phyloP scores from a whole-genome alignment of 106 monocot species.

The Acanthochlamys bracteata region DNA sequence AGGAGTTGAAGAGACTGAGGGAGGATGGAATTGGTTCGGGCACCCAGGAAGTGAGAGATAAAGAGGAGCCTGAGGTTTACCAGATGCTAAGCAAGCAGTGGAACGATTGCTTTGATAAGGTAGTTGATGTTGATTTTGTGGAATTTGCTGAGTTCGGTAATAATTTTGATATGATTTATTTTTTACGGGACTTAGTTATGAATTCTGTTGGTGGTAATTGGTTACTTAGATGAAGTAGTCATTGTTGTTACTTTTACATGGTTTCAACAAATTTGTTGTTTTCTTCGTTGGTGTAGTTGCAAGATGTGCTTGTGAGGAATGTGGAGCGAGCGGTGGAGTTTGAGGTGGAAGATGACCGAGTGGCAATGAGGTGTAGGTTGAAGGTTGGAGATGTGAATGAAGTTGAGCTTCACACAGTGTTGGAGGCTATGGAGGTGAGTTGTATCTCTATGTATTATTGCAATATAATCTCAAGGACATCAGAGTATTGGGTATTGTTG shows the following conservation, averaged over 20 bases:
- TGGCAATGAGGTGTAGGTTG: conserved; percentile 32
- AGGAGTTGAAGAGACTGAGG: conserved; percentile 39
- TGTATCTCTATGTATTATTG: not conserved
- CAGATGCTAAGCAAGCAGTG: conserved; percentile 63
- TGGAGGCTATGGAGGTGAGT: conserved; percentile 81
- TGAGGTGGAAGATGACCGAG: conserved; percentile 33
- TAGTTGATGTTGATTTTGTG: conserved; percentile 12
- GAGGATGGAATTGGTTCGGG: conserved; percentile 13
- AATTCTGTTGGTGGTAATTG: too few species aligned
- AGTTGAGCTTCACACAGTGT: conserved; percentile 33
- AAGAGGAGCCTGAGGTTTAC: conserved; percentile 46
- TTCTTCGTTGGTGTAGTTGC: conserved; percentile 33
- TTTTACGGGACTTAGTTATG: too few species aligned
- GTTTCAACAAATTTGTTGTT: not conserved
- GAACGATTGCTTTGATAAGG: conserved; percentile 67
- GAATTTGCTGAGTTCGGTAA: not conserved
- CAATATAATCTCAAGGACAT: not conserved
- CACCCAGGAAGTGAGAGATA: conserved; percentile 7
- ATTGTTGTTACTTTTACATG: too few species aligned
- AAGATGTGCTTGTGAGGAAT: conserved; percentile 48
- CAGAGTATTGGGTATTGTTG: not conserved
- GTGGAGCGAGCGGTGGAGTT: conserved; percentile 44
- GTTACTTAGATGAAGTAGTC: too few species aligned
- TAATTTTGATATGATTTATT: not conserved
- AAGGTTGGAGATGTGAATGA: conserved; percentile 4